Evolutionary conservation across 2,329 filamentous ascomycete genomes (phyloP), one percentile per base, ranked within the genome.

Genomic region (Verticillium nonalfalfae): DNA sequence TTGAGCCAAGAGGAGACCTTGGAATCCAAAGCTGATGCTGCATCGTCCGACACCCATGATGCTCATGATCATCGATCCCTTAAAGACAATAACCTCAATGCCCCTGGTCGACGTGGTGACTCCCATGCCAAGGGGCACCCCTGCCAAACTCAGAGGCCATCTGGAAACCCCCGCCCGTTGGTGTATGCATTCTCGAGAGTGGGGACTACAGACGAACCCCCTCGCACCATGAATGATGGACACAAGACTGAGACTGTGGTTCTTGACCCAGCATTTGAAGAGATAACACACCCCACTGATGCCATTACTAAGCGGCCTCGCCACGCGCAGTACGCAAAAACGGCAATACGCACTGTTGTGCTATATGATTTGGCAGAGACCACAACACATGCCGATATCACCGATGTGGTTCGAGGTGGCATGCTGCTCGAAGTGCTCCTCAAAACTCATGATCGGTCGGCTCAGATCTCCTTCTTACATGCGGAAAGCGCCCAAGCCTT

Each of bases 401-500:
- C 83, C 3, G 79, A 81, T 26, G 80, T 81, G 11, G 75, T 95
- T 59, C 85, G 88, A 62, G 91, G 91, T 31, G 91, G 91, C 1
- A 79, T 84, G 65, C 68, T 96, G 11, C 73, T 93, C 11, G 89
- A 92, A 65, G 77, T 94, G 50, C 88, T 83, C 66, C 67, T 93
- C 57, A 84, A 85, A 36, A 70, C 67, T 9, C 74, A 82, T 52
- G 86, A 91, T 59, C 82, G 82, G 36, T 78, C 77, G 55, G 89
- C 85, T 4, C 83, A 81, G 52, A 79, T 95, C 1, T 90, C 91
- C 0, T 95, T 95, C 70, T 77, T 91, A 7, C 79, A 86, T 58
- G 83, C 83, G 38, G 76, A 80, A 21, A 82, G 86, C 61, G 88
- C 88, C n/a, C 74, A 76, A 34, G 81, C 83, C 0, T 95, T 92